Conservation (phyloP, 2,329 filamentous ascomycete genomes). For the Fusarium domesticum region DNA sequence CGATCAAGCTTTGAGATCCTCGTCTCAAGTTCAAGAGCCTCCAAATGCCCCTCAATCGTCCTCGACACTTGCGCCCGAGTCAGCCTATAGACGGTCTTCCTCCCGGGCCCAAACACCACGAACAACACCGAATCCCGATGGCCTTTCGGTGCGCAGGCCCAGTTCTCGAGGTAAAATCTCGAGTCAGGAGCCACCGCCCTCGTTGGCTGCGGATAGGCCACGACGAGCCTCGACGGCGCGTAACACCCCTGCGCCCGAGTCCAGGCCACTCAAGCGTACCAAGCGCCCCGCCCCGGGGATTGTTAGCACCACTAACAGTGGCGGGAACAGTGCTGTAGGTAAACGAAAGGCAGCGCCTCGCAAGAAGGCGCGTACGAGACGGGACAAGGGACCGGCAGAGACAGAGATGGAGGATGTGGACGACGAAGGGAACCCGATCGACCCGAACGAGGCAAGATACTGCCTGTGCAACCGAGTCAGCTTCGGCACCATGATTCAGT, state of each 20-base stretch:
- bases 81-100: constrained; percentile 29
- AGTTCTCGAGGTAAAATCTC: constrained; percentile 51
- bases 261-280: constrained; percentile 52
- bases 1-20: constrained; percentile 4
- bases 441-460: constrained; percentile 72
- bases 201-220: constrained; percentile 51
- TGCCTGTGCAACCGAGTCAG: constrained; percentile 77
- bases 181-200: constrained; percentile 49
- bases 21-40: constrained; percentile 23
- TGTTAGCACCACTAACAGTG: constrained; percentile 60
- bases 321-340: constrained; percentile 65
- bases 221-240: constrained; percentile 56
- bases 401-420: constrained; percentile 58
- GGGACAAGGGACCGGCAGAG: constrained; percentile 44
- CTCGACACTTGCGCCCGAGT: constrained; percentile 16
- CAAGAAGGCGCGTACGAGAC: constrained; percentile 57
- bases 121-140: constrained; percentile 36
- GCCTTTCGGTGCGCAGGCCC: constrained; percentile 41
- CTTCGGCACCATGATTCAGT: constrained; percentile 80
- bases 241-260: constrained; percentile 55
- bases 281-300: constrained; percentile 72
- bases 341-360: constrained; percentile 67
- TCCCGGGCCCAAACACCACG: constrained; percentile 37
- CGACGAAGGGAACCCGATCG: constrained; percentile 67
- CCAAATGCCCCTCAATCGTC: constrained; percentile 9